Evolutionary conservation across 495 filamentous ascomycete species (phyloP), one percentile per base, ranked within the genome.

Genomic region (Tuber microsphaerosporum): DNA sequence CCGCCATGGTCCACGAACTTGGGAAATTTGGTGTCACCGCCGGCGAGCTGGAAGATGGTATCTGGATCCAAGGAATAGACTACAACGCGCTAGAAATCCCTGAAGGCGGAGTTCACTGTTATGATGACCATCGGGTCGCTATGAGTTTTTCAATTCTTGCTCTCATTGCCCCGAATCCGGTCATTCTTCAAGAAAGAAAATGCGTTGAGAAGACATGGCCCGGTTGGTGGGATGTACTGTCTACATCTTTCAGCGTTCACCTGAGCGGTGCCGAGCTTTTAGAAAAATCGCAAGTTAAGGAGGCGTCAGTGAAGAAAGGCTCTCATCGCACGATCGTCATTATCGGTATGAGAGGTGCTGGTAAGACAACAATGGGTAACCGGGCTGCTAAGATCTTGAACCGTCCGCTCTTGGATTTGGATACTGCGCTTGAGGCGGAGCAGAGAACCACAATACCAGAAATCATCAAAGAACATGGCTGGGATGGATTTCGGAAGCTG

Each of bases 121-220:
- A 98, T 79, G 95, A 99, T 83, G 95, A 99, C 81, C 95, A 99
- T 83, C 92, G 95, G 75, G 94, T 99, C 12, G 95, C 95, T 14
- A 98, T 98, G 93, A 97, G 94, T 84, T 96, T 97, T 84, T 93
- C 93, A 75, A 92, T 99, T n/a, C 84, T 99, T 44, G 89, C 93
- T 31, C 85, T 92, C 39, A 87, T 91, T 46, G 87, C 91, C n/a
- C 92, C 95, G 8, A 82, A 89, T 19, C 88, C 92, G 2, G 91
- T 93, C 2, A 85, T 97, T 43, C 90, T 99, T 72, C 86, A 90
- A 10, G 95, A 99, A 83, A 91, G 91, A 75, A 93, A 96, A 82
- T 99, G 95, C 82, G 92, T 93, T 34, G 94, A 91, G 65, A 99
- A 99, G 88, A 99, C 95, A n/a, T 99, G 96, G 95, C 95, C 95